Evolutionary conservation across 192 early-diverging fungal species (phyloP), one percentile per base, ranked within the genome.

Genomic region (Backusella sp.): DNA sequence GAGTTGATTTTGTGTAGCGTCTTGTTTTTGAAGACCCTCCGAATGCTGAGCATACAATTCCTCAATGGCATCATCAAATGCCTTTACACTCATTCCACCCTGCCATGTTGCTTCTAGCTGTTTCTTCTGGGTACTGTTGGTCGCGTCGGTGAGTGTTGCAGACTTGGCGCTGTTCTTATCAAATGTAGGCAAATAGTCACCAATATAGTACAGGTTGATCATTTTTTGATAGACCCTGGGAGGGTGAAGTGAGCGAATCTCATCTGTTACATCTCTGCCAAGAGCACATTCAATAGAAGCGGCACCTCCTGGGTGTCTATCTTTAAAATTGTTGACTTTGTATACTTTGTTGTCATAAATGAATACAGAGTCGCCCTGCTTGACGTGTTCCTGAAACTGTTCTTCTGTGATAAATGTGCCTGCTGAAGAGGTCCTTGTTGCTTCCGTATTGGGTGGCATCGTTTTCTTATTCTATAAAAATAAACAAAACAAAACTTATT

Each of bases 251-350:
- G 89, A 89, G 30, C 89, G 83, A 73, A 96, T 94, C 76, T 93
- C 96, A 83, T 96, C 96, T 0, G 97, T 97, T 19, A 95, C 94
- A 79, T 99, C 96, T 76, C 86, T 89, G 79, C 96, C 97, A 36
- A 92, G 86, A 87, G 94, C 90, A 83, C 97, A 94, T 81, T 86
- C 81, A 49, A 99, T 90, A 68, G 93, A 94, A n/a, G 96, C 85
- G 49, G 92, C 91, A 34, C 97, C 97, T 66, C 97, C 97, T 0
- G 97, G 97, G 77, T 99, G 97, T 74, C 87, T 88, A 78, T 91
- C 88, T 77, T 92, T 84, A 84, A 92, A 92, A 36, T 84, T 82
- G 88, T 95, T 89, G 21, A 97, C 86, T 82, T 94, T 93, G 89
- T 96, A 97, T 72, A 97, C 96, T 80, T 95, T 94, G 72, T 89